A percentile compares a stretch with the other conserved stretches of the same genome.
These are phyloP conservation scores for Apiospora pterosperma DNA, from an alignment of 2,329 filamentous ascomycete genomes.

Conservation along the genomic window DNA sequence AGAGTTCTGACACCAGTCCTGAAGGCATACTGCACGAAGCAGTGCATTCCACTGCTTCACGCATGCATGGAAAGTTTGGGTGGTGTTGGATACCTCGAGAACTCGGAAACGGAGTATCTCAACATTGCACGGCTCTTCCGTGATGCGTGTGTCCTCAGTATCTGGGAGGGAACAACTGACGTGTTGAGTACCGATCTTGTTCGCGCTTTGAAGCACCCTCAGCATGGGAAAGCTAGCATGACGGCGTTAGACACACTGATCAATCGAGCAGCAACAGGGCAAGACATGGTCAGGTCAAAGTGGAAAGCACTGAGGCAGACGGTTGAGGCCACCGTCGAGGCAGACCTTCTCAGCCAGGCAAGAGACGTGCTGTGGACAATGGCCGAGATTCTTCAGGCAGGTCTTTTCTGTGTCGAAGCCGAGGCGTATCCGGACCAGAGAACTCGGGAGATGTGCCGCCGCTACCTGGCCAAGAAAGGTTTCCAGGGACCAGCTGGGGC, in stretches of 20 bases:
- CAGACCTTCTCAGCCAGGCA: constrained; percentile 42
- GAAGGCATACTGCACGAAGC: constrained; percentile 56
- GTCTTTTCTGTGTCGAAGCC: constrained; percentile 40
- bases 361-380: constrained; percentile 40
- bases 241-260: constrained; percentile 42
- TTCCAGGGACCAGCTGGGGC: constrained; percentile 7
- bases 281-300: constrained; percentile 26
- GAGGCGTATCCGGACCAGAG: constrained; percentile 31
- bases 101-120: constrained; percentile 56
- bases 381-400: constrained; percentile 40
- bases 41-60: constrained; percentile 46
- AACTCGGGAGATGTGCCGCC: constrained; percentile 34
- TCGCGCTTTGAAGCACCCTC: constrained; percentile 43
- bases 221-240: constrained; percentile 31
- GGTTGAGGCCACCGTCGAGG: constrained; percentile 31
- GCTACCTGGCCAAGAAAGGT: constrained; percentile 33
- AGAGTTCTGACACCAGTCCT: constrained; percentile 56
- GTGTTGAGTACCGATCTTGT: constrained; percentile 57
- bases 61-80: constrained; percentile 63
- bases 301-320: constrained; percentile 39
- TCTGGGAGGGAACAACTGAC: constrained; percentile 68
- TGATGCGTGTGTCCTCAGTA: constrained; percentile 60
- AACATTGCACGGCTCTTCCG: constrained; percentile 66
- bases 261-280: constrained; percentile 16
- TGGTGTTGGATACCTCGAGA: constrained; percentile 64